Evolutionary conservation across 352 stramenopile genomes (phyloP).

Genomic region (Globisporangium orthogonon): DNA sequence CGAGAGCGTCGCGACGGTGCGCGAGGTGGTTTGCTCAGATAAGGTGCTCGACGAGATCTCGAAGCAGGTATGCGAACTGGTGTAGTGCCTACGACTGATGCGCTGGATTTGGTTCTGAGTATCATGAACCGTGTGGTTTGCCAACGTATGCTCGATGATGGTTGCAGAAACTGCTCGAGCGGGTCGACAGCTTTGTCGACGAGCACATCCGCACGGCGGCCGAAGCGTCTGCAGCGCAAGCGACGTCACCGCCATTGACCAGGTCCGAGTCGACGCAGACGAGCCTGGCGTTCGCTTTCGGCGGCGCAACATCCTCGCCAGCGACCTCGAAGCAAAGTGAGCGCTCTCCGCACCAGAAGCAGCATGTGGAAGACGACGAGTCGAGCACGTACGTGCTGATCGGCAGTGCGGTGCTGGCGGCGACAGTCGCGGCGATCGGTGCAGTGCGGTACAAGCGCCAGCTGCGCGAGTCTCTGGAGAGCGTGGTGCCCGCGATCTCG

Average conservation of each 20-base stretch:
- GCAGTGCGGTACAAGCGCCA: conserved; percentile 42
- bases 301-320: conserved; percentile 1
- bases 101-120: no score
- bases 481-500: conserved; percentile 39
- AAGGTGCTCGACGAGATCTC: conserved; percentile 29
- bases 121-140: neutral
- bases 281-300: neutral
- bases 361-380: conserved; percentile 20
- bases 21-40: conserved; percentile 27
- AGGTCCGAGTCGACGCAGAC: conserved; percentile 8
- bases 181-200: conserved; percentile 21
- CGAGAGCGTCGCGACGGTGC: conserved; percentile 28
- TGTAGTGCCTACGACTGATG: no score
- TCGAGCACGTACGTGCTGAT: conserved; percentile 32
- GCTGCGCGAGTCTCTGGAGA: conserved; percentile 34
- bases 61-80: conserved; percentile 35
- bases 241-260: neutral
- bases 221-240: neutral
- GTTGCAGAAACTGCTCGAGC: conserved; percentile 22
- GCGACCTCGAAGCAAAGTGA: neutral
- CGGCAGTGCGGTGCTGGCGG: conserved; percentile 36
- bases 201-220: neutral
- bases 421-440: conserved; percentile 38
- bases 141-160: neutral
- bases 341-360: neutral